These are phyloP conservation scores for Paraleonurus japonicus DNA, from an alignment of 257 asterid genomes.

Conservation along the genomic window DNA sequence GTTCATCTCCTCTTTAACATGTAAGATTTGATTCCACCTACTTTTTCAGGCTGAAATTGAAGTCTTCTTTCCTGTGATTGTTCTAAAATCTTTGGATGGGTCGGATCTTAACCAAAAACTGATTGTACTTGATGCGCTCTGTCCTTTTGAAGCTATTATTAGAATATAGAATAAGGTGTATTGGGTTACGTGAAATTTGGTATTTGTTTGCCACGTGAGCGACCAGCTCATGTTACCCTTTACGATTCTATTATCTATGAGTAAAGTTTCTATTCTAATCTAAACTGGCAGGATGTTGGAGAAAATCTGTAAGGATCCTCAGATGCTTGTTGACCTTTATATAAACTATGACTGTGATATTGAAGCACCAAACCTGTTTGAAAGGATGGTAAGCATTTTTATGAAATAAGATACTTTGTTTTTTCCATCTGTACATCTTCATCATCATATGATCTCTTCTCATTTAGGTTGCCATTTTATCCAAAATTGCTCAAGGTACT, in stretches of 20 bases:
- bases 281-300: conserved; percentile 80
- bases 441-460: conserved; percentile 31
- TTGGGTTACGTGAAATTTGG: conserved; percentile 18
- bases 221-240: background rate
- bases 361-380: conserved; percentile 90
- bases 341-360: conserved; percentile 96
- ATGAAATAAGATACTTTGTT: conserved; percentile 15
- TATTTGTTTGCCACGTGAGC: conserved; percentile 2
- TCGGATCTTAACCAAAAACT: conserved; percentile 74
- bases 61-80: conserved; percentile 79
- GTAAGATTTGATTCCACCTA: conserved; percentile 10
- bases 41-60: conserved; percentile 83
- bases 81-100: conserved; percentile 82
- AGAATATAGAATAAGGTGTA: conserved; percentile 14
- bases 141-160: conserved; percentile 22
- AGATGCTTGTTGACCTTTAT: conserved; percentile 89
- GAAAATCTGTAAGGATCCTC: conserved; percentile 89
- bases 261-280: conserved; percentile 10
- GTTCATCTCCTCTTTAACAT: conserved; percentile 17
- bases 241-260: conserved; percentile 3
- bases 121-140: conserved; percentile 71
- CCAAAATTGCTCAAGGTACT: conserved; percentile 92
- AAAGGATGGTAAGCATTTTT: conserved; percentile 63
- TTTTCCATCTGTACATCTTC: conserved; percentile 21
- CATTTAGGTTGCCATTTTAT: conserved; percentile 70